Evolutionary conservation across 2,329 filamentous ascomycete genomes (phyloP).

Genomic region (Keithomyces neogunnii): DNA sequence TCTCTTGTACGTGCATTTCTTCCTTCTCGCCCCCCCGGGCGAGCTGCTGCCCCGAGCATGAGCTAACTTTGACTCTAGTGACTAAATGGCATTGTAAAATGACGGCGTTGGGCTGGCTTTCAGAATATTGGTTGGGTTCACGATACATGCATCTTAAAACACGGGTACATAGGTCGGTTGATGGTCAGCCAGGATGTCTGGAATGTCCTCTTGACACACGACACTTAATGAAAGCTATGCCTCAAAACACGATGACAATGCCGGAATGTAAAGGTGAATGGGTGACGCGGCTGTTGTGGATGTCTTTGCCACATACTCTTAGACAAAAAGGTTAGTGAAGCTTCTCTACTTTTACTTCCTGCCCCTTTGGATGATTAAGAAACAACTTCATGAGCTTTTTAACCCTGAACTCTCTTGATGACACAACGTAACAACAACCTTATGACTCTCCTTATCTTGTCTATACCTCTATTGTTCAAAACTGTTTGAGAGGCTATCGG

Average conservation of each 20-base stretch:
- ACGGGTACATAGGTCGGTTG: slow-evolving; percentile 39
- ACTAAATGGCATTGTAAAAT: slow-evolving; percentile 37
- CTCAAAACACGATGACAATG: background rate
- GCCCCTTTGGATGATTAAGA: slow-evolving; percentile 44
- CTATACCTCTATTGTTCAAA: slow-evolving; percentile 9
- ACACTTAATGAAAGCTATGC: slow-evolving; percentile 19
- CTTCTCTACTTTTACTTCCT: slow-evolving; percentile 8
- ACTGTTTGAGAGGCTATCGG: slow-evolving; percentile 23
- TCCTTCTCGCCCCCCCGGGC: background rate
- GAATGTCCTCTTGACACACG: slow-evolving; percentile 24
- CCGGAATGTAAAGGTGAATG: slow-evolving; percentile 1
- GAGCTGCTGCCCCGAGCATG: background rate
- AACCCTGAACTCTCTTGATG: slow-evolving; percentile 56
- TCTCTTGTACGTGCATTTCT: slow-evolving; percentile 53
- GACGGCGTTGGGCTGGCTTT: slow-evolving; percentile 31
- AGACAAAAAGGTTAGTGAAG: slow-evolving; percentile 35
- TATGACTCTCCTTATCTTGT: slow-evolving; percentile 40
- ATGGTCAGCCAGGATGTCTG: slow-evolving; percentile 31
- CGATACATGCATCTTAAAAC: slow-evolving; percentile 31
- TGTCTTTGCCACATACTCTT: background rate
- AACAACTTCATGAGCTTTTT: slow-evolving; percentile 56
- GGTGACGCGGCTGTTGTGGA: background rate
- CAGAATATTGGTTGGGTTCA: slow-evolving; percentile 35
- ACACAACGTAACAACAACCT: slow-evolving; percentile 43
- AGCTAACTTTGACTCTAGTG: slow-evolving; percentile 37